Evolutionary conservation across 495 filamentous ascomycete species (phyloP), one percentile per base, ranked within the genome.

Genomic region (Cercophora scortea): DNA sequence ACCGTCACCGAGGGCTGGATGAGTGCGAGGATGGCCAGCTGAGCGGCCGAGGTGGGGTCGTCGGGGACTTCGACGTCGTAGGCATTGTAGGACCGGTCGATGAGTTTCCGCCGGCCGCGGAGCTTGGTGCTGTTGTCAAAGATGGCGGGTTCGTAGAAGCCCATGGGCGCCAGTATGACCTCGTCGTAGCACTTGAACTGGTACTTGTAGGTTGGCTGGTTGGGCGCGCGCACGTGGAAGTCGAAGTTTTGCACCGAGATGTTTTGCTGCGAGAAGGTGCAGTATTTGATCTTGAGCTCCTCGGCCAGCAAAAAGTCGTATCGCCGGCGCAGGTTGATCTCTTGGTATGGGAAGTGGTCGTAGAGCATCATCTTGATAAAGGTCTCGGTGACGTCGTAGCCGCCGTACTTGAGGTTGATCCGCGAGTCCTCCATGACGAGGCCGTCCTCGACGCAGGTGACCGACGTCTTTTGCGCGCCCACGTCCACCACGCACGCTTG

Each of bases 341-440:
- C 92, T 33, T 81, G 74, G 62, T 98, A 98, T 8, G 92, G 91
- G 62, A 98, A 96, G 55, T 90, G 82, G 63, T 95, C 89, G 62
- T 87, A 86, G 17, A 98, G 79, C 89, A 97, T 89, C 90, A 96
- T 95, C 67, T 90, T 93, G 59, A 95, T 77, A 57, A 98, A 94
- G 0, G 88, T 87, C 61, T 95, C 90, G 3, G 94, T 97, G 41
- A 96, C 87, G 69, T 98, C 93, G 46, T 76, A 79, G 2, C 93
- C 94, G 45, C 93, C 93, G 58, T 85, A 95, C 67, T 97, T 97
- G 45, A 97, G 74, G 62, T 97, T 98, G 55, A 98, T 76, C 32
- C 80, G 66, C 6, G 93, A 97, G 57, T 95, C 90, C 55, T 95
- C 91, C 32, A 95, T 74, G 64, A 87, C 90, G 76, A 98, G 87